Evolutionary conservation across 129 eudicot genomes (phyloP).

Genomic region (Tanacetum coccineum): DNA sequence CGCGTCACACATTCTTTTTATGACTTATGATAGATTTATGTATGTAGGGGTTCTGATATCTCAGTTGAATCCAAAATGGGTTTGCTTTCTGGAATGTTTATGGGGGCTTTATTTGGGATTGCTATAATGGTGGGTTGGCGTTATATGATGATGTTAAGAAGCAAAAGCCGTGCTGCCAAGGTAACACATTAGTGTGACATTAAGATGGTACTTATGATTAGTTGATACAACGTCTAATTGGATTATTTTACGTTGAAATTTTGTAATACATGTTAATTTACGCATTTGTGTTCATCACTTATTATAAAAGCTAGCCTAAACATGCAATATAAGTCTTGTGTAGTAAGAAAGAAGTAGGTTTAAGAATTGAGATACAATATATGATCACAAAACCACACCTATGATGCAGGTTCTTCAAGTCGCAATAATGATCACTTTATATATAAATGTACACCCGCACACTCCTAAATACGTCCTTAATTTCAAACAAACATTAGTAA

Average conservation of each 20-base stretch:
- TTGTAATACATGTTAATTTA: too few species aligned
- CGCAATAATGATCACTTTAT: background rate
- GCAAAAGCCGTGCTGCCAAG: constrained; percentile 69
- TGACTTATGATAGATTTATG: too few species aligned
- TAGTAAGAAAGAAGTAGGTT: too few species aligned
- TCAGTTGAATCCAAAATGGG: constrained; percentile 59
- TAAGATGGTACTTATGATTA: background rate
- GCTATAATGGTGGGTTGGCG: constrained; percentile 89
- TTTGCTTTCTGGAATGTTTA: constrained; percentile 69
- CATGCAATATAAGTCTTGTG: too few species aligned
- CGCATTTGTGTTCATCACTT: too few species aligned
- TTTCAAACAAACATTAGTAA: background rate
- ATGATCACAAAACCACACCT: too few species aligned
- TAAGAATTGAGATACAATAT: too few species aligned
- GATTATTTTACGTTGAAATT: too few species aligned
- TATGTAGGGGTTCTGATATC: background rate
- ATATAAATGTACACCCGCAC: background rate
- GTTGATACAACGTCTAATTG: background rate
- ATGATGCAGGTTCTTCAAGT: background rate
- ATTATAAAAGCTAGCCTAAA: too few species aligned
- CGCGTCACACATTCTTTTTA: too few species aligned
- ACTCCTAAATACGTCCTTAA: background rate
- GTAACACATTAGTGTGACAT: constrained; percentile 26
- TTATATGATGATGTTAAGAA: constrained; percentile 71
- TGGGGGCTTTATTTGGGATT: constrained; percentile 79